Evolutionary conservation across 1,284 basidiomycete genomes (phyloP).

Genomic region (Austroboletus olivaceoglutinosus): DNA sequence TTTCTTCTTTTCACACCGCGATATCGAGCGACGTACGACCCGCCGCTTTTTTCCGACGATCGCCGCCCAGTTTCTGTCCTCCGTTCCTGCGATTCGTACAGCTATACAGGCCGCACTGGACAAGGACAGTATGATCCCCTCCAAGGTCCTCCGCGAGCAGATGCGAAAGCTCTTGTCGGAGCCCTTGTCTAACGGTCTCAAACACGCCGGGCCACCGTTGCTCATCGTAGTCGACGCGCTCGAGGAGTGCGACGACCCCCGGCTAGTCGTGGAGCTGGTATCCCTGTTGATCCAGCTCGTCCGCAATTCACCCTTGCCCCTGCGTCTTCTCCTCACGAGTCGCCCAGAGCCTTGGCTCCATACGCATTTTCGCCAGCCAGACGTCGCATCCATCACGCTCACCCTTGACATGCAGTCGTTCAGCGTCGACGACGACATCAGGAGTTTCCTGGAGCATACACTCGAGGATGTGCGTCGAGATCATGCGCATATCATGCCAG

Average conservation of each 20-base stretch:
- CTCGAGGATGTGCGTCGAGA: conserved; percentile 8
- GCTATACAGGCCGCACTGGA: conserved; percentile 11
- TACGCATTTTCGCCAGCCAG: conserved; percentile 5
- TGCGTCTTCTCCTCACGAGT: conserved; percentile 20
- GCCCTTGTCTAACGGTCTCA: conserved; percentile 1
- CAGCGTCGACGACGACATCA: conserved; percentile 20
- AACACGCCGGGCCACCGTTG: not conserved
- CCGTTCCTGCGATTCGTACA: conserved; percentile 11
- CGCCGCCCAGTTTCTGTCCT: conserved; percentile 14
- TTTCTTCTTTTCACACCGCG: conserved; percentile 25
- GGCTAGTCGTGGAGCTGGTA: conserved; percentile 16
- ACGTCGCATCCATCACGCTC: conserved; percentile 2
- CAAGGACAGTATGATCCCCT: conserved; percentile 14
- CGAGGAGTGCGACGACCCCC: conserved; percentile 22
- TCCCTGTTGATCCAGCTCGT: conserved; percentile 12
- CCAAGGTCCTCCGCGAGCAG: conserved; percentile 21
- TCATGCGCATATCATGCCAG: not conserved
- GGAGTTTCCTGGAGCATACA: conserved; percentile 18
- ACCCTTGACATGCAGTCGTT: conserved; percentile 17
- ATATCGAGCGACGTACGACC: conserved; percentile 17
- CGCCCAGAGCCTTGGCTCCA: conserved; percentile 18
- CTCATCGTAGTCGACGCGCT: conserved; percentile 25
- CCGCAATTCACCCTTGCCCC: conserved; percentile 8
- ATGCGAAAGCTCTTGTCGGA: conserved; percentile 14
- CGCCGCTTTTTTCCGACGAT: conserved; percentile 21